Evolutionary conservation across 2,329 filamentous ascomycete genomes (phyloP).

Genomic region (Fusarium euwallaceae): DNA sequence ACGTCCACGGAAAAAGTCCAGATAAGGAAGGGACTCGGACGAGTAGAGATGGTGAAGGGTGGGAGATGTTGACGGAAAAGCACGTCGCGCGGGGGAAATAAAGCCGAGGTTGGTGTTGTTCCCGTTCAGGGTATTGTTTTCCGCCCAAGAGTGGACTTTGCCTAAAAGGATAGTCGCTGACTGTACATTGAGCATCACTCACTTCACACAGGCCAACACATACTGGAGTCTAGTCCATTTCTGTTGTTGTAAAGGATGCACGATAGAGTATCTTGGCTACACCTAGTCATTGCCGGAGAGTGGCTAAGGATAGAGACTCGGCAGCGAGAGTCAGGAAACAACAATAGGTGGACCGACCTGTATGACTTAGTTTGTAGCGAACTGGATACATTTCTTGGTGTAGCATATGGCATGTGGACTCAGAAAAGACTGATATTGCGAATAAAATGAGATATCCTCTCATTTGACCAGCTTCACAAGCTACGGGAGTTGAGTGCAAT

Average conservation of each 20-base stretch:
- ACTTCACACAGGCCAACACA: neutral
- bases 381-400: neutral
- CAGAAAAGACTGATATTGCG: neutral
- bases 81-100: neutral
- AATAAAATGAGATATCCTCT: neutral
- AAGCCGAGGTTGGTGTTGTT: neutral
- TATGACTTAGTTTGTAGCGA: neutral
- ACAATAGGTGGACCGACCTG: neutral
- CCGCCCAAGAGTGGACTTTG: neutral
- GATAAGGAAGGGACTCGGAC: neutral
- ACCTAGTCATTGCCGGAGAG: neutral
- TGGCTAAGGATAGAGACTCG: neutral
- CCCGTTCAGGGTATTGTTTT: slow-evolving; percentile 1
- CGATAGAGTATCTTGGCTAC: neutral
- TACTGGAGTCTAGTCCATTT: neutral
- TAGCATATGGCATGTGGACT: neutral
- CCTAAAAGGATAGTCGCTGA: neutral
- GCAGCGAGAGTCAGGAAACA: neutral
- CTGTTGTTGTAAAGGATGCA: neutral
- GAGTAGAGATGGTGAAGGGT: neutral
- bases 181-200: neutral
- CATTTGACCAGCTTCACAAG: neutral
- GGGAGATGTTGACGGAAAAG: neutral
- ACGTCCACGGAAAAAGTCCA: neutral
- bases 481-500: neutral